These are phyloP conservation scores for Microstroma glucosiphilum DNA, from an alignment of 1,284 basidiomycete species.

Conservation along the genomic window DNA sequence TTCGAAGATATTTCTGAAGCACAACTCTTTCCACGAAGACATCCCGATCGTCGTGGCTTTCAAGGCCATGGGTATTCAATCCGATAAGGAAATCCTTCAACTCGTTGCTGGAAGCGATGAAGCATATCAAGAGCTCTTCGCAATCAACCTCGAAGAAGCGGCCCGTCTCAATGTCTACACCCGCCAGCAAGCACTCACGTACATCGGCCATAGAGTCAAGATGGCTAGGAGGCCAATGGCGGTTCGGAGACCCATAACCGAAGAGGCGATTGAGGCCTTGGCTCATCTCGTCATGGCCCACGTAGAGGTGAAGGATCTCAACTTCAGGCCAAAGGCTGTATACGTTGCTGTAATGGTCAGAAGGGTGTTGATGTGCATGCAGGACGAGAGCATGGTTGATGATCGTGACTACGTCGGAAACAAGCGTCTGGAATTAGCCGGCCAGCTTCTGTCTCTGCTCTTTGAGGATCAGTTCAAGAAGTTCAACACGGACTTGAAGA, in stretches of 20 bases:
- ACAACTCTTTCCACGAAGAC: slow-evolving; percentile 96
- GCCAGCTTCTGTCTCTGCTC: slow-evolving; percentile 84
- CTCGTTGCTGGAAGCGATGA: slow-evolving; percentile 90
- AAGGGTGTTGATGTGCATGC: slow-evolving; percentile 90
- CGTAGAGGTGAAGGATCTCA: slow-evolving; percentile 82
- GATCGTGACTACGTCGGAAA: slow-evolving; percentile 99
- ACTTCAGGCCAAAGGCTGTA: slow-evolving; percentile 91
- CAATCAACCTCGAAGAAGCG: slow-evolving; percentile 88
- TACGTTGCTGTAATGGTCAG: slow-evolving; percentile 98
- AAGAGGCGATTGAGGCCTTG: slow-evolving; percentile 91
- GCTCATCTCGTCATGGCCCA: slow-evolving; percentile 96
- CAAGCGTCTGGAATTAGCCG: slow-evolving; percentile 94
- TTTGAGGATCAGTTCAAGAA: slow-evolving; percentile 99
- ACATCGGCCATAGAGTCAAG: slow-evolving; percentile 87
- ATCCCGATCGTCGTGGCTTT: slow-evolving; percentile 94
- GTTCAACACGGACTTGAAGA: slow-evolving; percentile 93
- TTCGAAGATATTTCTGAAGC: slow-evolving; percentile 87
- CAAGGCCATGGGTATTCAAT: slow-evolving; percentile 81
- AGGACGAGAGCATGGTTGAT: slow-evolving; percentile 93
- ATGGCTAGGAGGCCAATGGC: slow-evolving; percentile 65
- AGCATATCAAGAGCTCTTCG: slow-evolving; percentile 78
- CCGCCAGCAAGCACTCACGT: slow-evolving; percentile 87
- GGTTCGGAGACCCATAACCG: slow-evolving; percentile 75
- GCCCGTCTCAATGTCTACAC: slow-evolving; percentile 67
- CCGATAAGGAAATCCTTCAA: slow-evolving; percentile 95